Evolutionary conservation across 2,329 filamentous ascomycete species (phyloP).

Genomic region (Pseudopyricularia cyperi): DNA sequence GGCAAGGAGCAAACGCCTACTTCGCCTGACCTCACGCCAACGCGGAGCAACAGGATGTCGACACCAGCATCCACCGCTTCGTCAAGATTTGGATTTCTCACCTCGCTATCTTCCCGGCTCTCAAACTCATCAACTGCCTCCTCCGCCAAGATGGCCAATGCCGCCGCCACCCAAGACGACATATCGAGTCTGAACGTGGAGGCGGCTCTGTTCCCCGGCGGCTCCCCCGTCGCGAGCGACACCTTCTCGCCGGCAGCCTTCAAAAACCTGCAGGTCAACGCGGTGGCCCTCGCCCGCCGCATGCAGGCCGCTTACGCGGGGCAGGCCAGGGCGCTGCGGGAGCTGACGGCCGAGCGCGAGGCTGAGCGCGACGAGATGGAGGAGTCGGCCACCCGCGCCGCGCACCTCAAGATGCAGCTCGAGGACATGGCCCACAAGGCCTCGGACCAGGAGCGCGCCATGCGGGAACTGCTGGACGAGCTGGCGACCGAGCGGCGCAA

Average conservation of each 20-base stretch:
- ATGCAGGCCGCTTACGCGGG: constrained; percentile 47
- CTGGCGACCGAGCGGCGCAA: constrained; percentile 31
- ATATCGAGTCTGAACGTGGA: constrained; percentile 42
- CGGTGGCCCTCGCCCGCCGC: constrained; percentile 37
- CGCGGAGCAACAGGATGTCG: constrained; percentile 17
- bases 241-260: constrained; percentile 45
- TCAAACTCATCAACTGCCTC: constrained; percentile 11
- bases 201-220: constrained; percentile 36
- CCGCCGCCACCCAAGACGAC: constrained; percentile 28
- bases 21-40: constrained; percentile 11
- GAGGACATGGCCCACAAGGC: constrained; percentile 43
- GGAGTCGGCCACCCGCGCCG: constrained; percentile 37
- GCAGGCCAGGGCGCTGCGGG: constrained; percentile 34
- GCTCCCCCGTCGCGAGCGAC: constrained; percentile 27
- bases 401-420: constrained; percentile 44
- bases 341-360: constrained; percentile 39
- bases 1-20: background rate
- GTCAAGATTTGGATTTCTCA: constrained; percentile 32
- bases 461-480: constrained; percentile 29
- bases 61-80: constrained; percentile 12
- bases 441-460: constrained; percentile 37
- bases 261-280: constrained; percentile 48
- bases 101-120: constrained; percentile 27
- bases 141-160: constrained; percentile 8
- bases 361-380: constrained; percentile 41